Conservation (phyloP, 2,329 filamentous ascomycete species). For the Penicillium janthinellum region DNA sequence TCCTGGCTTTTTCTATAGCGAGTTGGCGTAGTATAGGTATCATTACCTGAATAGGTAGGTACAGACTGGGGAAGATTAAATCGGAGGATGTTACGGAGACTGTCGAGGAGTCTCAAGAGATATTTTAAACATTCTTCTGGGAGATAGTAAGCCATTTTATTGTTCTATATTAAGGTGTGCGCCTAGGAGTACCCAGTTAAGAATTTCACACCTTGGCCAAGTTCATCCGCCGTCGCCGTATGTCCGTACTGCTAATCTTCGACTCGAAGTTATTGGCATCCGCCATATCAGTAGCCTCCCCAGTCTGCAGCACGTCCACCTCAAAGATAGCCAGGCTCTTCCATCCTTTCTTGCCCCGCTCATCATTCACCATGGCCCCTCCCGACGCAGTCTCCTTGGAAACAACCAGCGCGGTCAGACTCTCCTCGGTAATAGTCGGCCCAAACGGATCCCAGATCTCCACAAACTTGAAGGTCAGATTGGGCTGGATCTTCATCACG, state of each 20-base stretch:
- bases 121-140: too few relatives aligned
- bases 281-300: constrained; percentile 54
- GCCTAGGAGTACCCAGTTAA: too few relatives aligned
- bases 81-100: too few relatives aligned
- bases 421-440: constrained; percentile 80
- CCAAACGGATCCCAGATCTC: constrained; percentile 87
- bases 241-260: constrained; percentile 92
- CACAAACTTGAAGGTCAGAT: constrained; percentile 73
- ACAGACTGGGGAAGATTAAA: too few relatives aligned
- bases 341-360: constrained; percentile 76
- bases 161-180: too few relatives aligned
- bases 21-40: too few relatives aligned
- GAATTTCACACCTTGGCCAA: constrained; percentile 32
- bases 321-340: constrained; percentile 75
- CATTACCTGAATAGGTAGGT: too few relatives aligned
- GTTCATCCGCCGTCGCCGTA: constrained; percentile 58
- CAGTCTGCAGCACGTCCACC: constrained; percentile 80
- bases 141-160: too few relatives aligned
- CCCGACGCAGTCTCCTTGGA: constrained; percentile 86
- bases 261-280: constrained; percentile 65
- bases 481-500: constrained; percentile 56
- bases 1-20: too few relatives aligned
- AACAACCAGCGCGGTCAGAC: constrained; percentile 78
- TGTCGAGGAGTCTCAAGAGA: too few relatives aligned
- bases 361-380: constrained; percentile 83